These are phyloP conservation scores for Symbiodinium natans DNA, from an alignment of 73 alveolate species.

Conservation along the genomic window DNA sequence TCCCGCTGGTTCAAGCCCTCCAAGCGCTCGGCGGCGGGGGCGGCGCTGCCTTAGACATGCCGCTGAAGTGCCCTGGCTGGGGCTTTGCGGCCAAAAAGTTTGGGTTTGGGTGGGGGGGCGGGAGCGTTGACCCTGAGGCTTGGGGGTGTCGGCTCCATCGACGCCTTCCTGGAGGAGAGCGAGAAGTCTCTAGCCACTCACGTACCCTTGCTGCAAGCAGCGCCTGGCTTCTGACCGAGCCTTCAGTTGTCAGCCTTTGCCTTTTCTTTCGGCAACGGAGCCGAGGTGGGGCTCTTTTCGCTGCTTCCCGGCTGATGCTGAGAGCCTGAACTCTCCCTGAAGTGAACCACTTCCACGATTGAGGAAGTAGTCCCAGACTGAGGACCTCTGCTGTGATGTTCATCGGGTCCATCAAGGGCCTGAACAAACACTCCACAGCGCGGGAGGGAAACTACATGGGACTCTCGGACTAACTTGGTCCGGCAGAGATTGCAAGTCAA, in stretches of 20 bases:
- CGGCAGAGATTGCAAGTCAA: no score
- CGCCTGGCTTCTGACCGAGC: no score
- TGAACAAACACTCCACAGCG: constrained; percentile 87
- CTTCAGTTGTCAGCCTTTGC: no score
- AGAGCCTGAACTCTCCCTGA: no score
- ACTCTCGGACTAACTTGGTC: background rate
- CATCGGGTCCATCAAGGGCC: constrained; percentile 88
- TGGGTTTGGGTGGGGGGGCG: background rate
- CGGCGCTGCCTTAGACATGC: constrained; percentile 40
- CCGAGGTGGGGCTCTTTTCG: constrained; percentile 82
- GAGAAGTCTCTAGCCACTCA: constrained; percentile 75
- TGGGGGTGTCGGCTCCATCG: constrained; percentile 77
- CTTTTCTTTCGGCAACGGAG: no score
- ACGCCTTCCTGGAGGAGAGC: constrained; percentile 67
- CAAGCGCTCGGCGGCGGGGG: constrained; percentile 35
- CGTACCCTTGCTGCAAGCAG: no score
- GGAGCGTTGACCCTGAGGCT: background rate
- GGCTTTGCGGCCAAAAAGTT: background rate
- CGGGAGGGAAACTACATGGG: constrained; percentile 91
- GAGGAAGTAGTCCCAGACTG: background rate
- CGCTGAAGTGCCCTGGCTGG: constrained; percentile 17
- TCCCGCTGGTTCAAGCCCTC: constrained; percentile 61
- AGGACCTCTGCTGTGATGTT: constrained; percentile 92
- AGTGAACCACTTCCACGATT: no score
- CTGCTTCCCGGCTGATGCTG: background rate